Evolutionary conservation across 2,329 filamentous ascomycete species (phyloP).

Genomic region (Fusarium papillatum): DNA sequence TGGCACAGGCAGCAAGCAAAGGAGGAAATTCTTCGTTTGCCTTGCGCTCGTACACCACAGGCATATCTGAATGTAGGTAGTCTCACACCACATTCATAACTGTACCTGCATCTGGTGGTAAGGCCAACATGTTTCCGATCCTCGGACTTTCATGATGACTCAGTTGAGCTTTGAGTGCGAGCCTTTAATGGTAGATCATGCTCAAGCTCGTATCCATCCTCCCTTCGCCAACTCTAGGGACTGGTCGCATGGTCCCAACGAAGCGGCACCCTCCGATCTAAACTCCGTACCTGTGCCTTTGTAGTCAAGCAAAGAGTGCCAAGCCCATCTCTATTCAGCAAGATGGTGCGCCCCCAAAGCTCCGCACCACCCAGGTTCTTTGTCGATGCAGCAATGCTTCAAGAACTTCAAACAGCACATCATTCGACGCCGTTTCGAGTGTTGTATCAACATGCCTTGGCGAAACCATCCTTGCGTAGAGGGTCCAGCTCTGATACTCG

Average conservation of each 20-base stretch:
- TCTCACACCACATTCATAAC: not conserved
- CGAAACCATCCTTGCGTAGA: not conserved
- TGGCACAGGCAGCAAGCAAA: not conserved
- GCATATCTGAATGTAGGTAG: not conserved
- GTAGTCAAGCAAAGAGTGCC: not conserved
- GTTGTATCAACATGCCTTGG: not conserved
- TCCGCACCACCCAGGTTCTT: not conserved
- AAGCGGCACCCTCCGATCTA: not conserved
- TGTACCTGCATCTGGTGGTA: not conserved
- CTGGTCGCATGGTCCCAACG: not conserved
- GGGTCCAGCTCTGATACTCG: not conserved
- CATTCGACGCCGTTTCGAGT: not conserved
- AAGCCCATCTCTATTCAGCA: not conserved
- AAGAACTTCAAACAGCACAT: not conserved
- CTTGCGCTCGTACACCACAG: not conserved
- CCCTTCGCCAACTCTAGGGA: not conserved
- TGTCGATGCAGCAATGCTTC: not conserved
- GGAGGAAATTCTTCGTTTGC: not conserved
- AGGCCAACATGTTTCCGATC: not conserved
- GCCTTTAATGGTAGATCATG: not conserved
- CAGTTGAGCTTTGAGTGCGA: not conserved
- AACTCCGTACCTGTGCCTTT: not conserved
- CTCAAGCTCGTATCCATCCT: not conserved
- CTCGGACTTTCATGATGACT: not conserved
- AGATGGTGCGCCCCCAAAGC: not conserved